Evolutionary conservation across 371 early-diverging fungal genomes (phyloP).

Genomic region (Rhizopus sp.): DNA sequence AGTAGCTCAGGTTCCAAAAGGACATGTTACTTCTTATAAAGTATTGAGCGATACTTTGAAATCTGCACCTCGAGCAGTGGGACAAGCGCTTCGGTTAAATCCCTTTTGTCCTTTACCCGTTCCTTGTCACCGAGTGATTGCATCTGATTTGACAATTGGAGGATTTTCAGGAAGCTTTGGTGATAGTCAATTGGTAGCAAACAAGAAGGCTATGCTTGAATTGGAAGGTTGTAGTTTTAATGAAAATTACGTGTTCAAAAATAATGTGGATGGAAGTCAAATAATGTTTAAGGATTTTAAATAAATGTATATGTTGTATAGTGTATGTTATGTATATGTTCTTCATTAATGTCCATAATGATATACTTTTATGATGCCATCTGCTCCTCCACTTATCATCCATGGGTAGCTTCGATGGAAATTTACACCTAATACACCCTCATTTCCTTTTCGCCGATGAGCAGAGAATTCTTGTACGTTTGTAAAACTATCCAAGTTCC

Average conservation of each 20-base stretch:
- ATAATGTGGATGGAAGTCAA: constrained; percentile 41
- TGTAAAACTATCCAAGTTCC: constrained; percentile 72
- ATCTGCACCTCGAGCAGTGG: constrained; percentile 74
- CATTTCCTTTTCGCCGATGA: constrained; percentile 76
- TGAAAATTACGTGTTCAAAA: constrained; percentile 55
- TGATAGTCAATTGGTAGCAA: constrained; percentile 57
- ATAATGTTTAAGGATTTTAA: constrained; percentile 56
- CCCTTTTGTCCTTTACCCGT: constrained; percentile 79
- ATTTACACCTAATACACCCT: constrained; percentile 72
- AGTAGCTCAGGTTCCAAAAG: constrained; percentile 69
- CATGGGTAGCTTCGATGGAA: constrained; percentile 69
- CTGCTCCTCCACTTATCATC: constrained; percentile 81
- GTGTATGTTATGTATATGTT: neutral
- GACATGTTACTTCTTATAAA: constrained; percentile 78
- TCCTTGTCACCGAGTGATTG: constrained; percentile 83
- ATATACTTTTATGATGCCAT: constrained; percentile 68
- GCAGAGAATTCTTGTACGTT: constrained; percentile 81
- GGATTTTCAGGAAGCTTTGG: constrained; percentile 76
- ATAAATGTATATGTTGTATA: neutral
- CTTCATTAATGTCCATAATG: constrained; percentile 37
- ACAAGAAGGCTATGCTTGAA: constrained; percentile 69
- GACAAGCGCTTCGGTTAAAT: constrained; percentile 73
- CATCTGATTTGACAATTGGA: constrained; percentile 67
- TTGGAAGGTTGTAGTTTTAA: constrained; percentile 72
- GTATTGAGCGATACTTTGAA: constrained; percentile 65